These are phyloP conservation scores for Arxiozyma slooffiae DNA, from an alignment of 1,139 yeast genomes.

Conservation along the genomic window DNA sequence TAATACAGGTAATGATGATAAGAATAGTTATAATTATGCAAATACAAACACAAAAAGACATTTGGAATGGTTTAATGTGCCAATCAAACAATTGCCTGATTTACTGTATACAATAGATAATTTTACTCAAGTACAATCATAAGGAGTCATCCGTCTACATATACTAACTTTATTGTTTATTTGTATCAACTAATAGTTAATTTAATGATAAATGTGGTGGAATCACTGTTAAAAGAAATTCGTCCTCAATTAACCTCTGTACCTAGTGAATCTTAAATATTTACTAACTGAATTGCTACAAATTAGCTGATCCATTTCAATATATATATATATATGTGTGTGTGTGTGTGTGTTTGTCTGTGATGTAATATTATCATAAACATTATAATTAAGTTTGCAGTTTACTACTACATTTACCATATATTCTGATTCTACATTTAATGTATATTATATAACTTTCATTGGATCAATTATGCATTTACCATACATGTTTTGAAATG, in stretches of 20 bases:
- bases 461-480: not conserved
- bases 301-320: not conserved
- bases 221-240: not conserved
- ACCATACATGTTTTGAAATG: not conserved
- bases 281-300: not conserved
- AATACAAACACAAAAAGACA: constrained; percentile 16
- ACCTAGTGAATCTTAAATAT: constrained; percentile 6
- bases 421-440: not conserved
- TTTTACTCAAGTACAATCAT: constrained; percentile 6
- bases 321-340: too few relatives aligned
- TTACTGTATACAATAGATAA: constrained; percentile 18
- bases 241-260: constrained; percentile 6
- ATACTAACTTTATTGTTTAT: constrained; percentile 9
- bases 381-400: too few relatives aligned
- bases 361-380: not conserved
- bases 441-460: not conserved
- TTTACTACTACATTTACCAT: not conserved
- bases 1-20: too few relatives aligned
- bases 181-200: not conserved
- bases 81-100: constrained; percentile 19
- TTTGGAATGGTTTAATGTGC: constrained; percentile 27
- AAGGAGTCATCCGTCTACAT: not conserved
- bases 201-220: not conserved
- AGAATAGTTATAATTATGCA: too few relatives aligned
- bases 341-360: too few relatives aligned